These are phyloP conservation scores for Sequoiadendron giganteum DNA, from an alignment of 75 land plant genomes.

Conservation along the genomic window DNA sequence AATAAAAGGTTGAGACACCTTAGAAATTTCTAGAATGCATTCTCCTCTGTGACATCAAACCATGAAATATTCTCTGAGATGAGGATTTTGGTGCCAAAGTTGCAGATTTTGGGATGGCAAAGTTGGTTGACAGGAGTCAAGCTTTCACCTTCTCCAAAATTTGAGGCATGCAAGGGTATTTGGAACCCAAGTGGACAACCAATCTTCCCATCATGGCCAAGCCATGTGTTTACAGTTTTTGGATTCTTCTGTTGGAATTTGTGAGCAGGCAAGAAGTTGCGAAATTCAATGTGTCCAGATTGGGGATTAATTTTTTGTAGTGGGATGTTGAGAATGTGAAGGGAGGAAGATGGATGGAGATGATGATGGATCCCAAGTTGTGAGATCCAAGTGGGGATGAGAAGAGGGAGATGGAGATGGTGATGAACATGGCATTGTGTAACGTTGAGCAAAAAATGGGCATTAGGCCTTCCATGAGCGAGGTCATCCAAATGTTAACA, in stretches of 20 bases:
- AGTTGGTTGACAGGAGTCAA: slow-evolving; percentile 25
- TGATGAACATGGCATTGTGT: slow-evolving; percentile 67
- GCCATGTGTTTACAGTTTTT: too few relatives aligned
- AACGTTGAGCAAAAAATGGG: slow-evolving; percentile 63
- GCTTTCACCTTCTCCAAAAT: slow-evolving; percentile 36
- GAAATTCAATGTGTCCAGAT: slow-evolving; percentile 35
- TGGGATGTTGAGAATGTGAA: slow-evolving; percentile 56
- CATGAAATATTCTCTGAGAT: too few relatives aligned
- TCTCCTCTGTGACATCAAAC: too few relatives aligned
- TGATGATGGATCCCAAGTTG: slow-evolving; percentile 35
- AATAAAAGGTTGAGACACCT: too few relatives aligned
- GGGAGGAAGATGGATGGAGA: slow-evolving; percentile 44
- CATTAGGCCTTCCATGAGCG: slow-evolving; percentile 65
- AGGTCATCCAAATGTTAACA: slow-evolving; percentile 72
- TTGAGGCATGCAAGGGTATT: slow-evolving; percentile 67
- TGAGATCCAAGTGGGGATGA: slow-evolving; percentile 30
- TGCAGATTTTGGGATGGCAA: too few relatives aligned
- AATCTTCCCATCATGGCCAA: not conserved
- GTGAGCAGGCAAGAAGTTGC: slow-evolving; percentile 29
- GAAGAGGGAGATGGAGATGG: slow-evolving; percentile 46
- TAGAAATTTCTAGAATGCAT: not conserved
- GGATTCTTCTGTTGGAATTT: slow-evolving; percentile 26
- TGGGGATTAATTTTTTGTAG: slow-evolving; percentile 48
- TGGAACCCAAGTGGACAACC: slow-evolving; percentile 66
- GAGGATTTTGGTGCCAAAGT: too few relatives aligned